These are phyloP conservation scores for Penicillium sclerotiorum DNA, from an alignment of 2,329 filamentous ascomycete species.

Conservation along the genomic window DNA sequence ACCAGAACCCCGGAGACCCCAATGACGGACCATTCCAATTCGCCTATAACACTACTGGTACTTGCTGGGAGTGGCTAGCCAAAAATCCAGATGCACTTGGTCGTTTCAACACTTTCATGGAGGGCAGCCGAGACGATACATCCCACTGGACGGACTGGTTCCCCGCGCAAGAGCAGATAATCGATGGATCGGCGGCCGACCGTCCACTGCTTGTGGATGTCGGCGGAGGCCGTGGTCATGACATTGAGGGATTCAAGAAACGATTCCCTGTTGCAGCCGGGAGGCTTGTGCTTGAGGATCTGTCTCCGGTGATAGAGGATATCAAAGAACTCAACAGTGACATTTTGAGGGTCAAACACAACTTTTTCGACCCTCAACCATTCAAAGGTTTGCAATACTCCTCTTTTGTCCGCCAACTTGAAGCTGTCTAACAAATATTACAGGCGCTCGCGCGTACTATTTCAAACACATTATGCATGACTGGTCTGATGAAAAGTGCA, in stretches of 20 bases:
- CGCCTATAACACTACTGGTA: constrained; percentile 3
- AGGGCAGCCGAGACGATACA: background rate
- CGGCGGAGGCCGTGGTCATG: background rate
- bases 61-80: background rate
- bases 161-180: background rate
- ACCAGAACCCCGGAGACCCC: constrained; percentile 21
- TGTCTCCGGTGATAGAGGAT: background rate
- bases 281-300: background rate
- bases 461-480: constrained; percentile 2
- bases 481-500: background rate
- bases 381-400: background rate
- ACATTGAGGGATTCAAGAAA: background rate
- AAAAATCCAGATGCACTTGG: background rate
- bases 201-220: constrained; percentile 42
- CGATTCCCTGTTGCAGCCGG: background rate
- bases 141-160: constrained; percentile 1
- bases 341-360: background rate
- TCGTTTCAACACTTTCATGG: constrained; percentile 1
- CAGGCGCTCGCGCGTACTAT: background rate
- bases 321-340: background rate
- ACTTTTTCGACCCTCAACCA: background rate
- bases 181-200: background rate
- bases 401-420: background rate
- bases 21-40: constrained; percentile 16
- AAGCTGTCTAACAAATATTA: background rate